Conservation (phyloP, 2,329 filamentous ascomycete genomes). For the Torrubiella hemipterigena region DNA sequence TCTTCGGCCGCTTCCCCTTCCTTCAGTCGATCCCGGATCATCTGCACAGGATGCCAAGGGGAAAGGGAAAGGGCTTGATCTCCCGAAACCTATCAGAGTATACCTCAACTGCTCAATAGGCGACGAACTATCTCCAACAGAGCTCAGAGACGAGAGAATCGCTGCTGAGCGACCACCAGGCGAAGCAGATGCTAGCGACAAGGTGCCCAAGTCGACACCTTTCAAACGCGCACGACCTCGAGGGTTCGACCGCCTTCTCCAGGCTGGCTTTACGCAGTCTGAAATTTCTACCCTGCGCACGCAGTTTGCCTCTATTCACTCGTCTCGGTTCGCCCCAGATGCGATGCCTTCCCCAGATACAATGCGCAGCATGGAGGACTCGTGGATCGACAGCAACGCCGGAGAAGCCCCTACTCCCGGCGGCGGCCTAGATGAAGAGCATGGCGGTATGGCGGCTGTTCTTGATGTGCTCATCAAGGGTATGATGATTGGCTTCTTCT, state of each 20-base stretch:
- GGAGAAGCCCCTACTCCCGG: constrained; percentile 23
- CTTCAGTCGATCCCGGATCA: constrained; percentile 38
- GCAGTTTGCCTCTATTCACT: constrained; percentile 80
- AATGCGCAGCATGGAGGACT: constrained; percentile 70
- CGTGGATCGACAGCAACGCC: constrained; percentile 70
- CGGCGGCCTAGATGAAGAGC: constrained; percentile 29
- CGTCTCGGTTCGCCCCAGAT: constrained; percentile 73
- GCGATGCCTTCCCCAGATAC: constrained; percentile 72
- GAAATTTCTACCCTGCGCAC: constrained; percentile 78
- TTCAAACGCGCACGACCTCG: constrained; percentile 29
- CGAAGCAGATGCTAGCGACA: constrained; percentile 41
- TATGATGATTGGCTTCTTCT: constrained; percentile 87
- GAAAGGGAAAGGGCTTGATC: constrained; percentile 52
- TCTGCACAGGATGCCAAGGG: constrained; percentile 15
- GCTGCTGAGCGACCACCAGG: constrained; percentile 23
- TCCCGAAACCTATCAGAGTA: constrained; percentile 39
- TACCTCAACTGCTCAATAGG: constrained; percentile 94
- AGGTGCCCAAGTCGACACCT: constrained; percentile 22
- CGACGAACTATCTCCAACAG: constrained; percentile 53
- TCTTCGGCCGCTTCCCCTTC: constrained; percentile 52
- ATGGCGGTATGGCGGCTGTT: constrained; percentile 38
- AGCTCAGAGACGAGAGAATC: constrained; percentile 57
- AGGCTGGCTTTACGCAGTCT: constrained; percentile 66
- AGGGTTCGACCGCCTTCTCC: constrained; percentile 79
- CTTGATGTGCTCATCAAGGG: constrained; percentile 82